Evolutionary conservation across 768 basidiomycete genomes (phyloP).

Genomic region (Amyloporia xantha): DNA sequence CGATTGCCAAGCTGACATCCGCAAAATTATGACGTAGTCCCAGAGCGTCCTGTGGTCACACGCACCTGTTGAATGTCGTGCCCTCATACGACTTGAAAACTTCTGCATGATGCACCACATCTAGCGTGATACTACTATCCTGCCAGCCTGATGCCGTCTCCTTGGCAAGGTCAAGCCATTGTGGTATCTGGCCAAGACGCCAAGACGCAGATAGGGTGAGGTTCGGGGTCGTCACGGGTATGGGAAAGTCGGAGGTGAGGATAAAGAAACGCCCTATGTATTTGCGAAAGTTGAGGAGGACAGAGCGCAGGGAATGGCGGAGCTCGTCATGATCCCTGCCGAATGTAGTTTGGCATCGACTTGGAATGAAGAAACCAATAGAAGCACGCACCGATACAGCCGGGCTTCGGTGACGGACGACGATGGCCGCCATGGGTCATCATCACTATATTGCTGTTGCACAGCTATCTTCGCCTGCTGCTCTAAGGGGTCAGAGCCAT

Average conservation of each 20-base stretch:
- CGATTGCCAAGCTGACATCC: conserved; percentile 27
- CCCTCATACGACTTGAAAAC: conserved; percentile 18
- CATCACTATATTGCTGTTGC: background rate
- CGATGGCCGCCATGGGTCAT: conserved; percentile 20
- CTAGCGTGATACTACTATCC: conserved; percentile 23
- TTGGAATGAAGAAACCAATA: background rate
- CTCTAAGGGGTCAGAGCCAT: conserved; percentile 24
- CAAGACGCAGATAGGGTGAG: conserved; percentile 11
- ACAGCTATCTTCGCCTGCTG: conserved; percentile 12
- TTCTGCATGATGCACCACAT: conserved; percentile 26
- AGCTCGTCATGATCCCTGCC: conserved; percentile 32
- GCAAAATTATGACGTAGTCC: background rate
- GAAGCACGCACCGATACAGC: conserved; percentile 20
- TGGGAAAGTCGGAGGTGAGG: conserved; percentile 28
- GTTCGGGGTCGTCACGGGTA: conserved; percentile 12
- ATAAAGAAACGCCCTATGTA: conserved; percentile 26
- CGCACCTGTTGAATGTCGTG: conserved; percentile 29
- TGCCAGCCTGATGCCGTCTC: conserved; percentile 11
- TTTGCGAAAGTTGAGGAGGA: conserved; percentile 23
- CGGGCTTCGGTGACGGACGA: conserved; percentile 12
- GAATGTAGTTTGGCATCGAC: background rate
- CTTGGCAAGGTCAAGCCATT: conserved; percentile 29
- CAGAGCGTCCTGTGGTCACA: background rate
- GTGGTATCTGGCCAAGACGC: conserved; percentile 33
- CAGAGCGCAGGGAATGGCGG: conserved; percentile 30